phyloP scores from a whole-genome alignment of 306 rosid species.

The Citrullus mucosospermus region DNA sequence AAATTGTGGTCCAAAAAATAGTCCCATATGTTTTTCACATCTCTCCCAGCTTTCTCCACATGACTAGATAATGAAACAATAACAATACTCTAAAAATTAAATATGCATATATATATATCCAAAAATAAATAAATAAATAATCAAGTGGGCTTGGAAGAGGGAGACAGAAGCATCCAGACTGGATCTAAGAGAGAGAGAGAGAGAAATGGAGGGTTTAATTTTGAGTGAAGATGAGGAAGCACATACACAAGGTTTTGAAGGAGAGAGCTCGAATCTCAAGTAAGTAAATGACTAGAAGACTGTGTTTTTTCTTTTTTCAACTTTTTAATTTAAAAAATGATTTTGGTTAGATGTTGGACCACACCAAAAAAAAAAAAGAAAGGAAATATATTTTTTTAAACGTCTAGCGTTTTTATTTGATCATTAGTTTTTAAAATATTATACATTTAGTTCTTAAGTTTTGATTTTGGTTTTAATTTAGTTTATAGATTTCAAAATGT shows the following conservation, averaged over 20 bases:
- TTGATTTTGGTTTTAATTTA: too few species aligned
- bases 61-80: neutral
- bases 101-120: too few species aligned
- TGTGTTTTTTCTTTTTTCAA: neutral
- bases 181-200: neutral
- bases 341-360: neutral
- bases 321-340: too few species aligned
- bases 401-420: too few species aligned
- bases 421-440: too few species aligned
- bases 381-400: too few species aligned
- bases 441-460: too few species aligned
- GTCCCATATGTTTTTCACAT: neutral
- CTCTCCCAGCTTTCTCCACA: neutral
- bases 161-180: neutral
- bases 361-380: neutral
- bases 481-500: too few species aligned
- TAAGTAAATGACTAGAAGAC: neutral
- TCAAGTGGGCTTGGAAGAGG: neutral
- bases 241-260: neutral
- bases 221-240: neutral
- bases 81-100: neutral
- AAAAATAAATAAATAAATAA: neutral
- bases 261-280: constrained; percentile 2
- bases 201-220: neutral
- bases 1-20: neutral